phyloP scores from a whole-genome alignment of 202 grass and related monocot genomes.

The Digitaria exilis region DNA sequence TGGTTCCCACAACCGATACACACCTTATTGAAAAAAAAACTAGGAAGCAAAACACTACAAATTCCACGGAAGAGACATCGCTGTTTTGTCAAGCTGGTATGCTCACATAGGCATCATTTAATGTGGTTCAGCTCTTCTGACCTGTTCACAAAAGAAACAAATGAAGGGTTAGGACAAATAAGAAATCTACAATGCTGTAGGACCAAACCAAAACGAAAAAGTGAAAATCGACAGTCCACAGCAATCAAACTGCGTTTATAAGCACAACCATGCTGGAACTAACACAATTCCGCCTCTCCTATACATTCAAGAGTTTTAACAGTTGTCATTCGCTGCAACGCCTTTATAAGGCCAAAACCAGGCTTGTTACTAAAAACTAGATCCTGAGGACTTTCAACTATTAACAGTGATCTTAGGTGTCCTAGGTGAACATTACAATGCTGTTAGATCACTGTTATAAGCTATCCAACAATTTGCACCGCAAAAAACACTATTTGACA shows the following conservation, averaged over 20 bases:
- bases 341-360: not conserved
- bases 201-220: not conserved
- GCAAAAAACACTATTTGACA: not conserved
- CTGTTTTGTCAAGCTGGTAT: slow-evolving; percentile 37
- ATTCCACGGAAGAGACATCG: slow-evolving; percentile 20
- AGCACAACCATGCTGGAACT: not conserved
- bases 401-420: too few species aligned
- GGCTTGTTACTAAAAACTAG: not conserved
- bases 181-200: not conserved
- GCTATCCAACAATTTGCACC: slow-evolving; percentile 45
- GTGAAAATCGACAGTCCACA: not conserved
- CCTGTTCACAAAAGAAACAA: slow-evolving; percentile 30
- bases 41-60: slow-evolving; percentile 42
- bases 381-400: not conserved
- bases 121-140: slow-evolving; percentile 49
- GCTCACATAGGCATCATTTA: slow-evolving; percentile 13
- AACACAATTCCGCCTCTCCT: not conserved
- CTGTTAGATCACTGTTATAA: too few species aligned
- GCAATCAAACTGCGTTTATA: not conserved
- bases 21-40: slow-evolving; percentile 50
- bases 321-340: not conserved
- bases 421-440: too few species aligned
- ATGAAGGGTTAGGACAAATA: slow-evolving; percentile 22
- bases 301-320: not conserved
- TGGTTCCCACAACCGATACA: slow-evolving; percentile 39